These are phyloP conservation scores for Ichthyophthirius multifiliis DNA, from an alignment of 169 alveolate genomes.

Conservation along the genomic window DNA sequence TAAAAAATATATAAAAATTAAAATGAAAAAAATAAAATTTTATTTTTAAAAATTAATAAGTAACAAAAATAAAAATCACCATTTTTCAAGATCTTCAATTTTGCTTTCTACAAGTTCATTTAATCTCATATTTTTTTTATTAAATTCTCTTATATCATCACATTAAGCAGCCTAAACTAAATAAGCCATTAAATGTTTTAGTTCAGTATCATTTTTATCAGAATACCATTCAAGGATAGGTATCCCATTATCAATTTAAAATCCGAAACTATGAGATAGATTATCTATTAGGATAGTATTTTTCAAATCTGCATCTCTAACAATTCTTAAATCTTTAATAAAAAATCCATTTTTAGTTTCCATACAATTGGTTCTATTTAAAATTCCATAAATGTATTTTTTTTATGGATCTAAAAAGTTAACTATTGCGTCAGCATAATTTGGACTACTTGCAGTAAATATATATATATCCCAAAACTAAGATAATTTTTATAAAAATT, in stretches of 20 bases:
- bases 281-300: slow-evolving; percentile 57
- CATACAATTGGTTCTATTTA: slow-evolving; percentile 63
- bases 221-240: slow-evolving; percentile 61
- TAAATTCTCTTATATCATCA: slow-evolving; percentile 52
- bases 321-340: slow-evolving; percentile 71
- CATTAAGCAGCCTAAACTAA: slow-evolving; percentile 26
- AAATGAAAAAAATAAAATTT: no score
- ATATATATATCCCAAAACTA: slow-evolving; percentile 52
- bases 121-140: slow-evolving; percentile 15
- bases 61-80: no score
- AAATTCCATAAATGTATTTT: slow-evolving; percentile 48
- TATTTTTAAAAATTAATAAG: no score
- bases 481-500: slow-evolving; percentile 45
- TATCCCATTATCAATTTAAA: slow-evolving; percentile 65
- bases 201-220: slow-evolving; percentile 57
- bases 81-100: no score
- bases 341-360: slow-evolving; percentile 45
- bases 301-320: slow-evolving; percentile 49
- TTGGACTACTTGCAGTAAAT: slow-evolving; percentile 70
- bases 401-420: slow-evolving; percentile 71
- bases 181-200: slow-evolving; percentile 41
- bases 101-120: not conserved
- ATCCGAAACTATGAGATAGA: slow-evolving; percentile 51
- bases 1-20: no score
- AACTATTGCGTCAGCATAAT: slow-evolving; percentile 74